Evolutionary conservation across 257 asterid species (phyloP).

Genomic region (Solanum rostratum): DNA sequence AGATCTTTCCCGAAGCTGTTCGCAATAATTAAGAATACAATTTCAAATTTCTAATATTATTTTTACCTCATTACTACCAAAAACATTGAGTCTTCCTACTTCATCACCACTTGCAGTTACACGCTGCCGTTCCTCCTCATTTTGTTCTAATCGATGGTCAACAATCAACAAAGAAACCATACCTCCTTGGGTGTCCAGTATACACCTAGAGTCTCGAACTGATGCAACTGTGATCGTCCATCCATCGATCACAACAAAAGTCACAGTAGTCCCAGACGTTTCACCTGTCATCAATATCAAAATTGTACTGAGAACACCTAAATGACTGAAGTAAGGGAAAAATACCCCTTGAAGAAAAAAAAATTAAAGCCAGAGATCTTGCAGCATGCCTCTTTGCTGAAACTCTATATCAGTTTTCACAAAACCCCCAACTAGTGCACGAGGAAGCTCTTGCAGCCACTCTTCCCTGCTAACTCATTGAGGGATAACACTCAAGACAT

Average conservation of each 20-base stretch:
- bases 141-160: conserved; percentile 91
- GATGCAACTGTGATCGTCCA: conserved; percentile 99
- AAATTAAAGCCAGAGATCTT: background rate
- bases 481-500: conserved; percentile 85
- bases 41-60: too few species aligned
- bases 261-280: conserved; percentile 94
- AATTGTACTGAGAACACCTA: conserved; percentile 5
- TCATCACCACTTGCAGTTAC: conserved; percentile 99
- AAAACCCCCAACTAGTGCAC: too few species aligned
- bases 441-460: too few species aligned
- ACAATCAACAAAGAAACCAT: conserved; percentile 81
- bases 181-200: conserved; percentile 92
- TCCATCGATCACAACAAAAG: conserved; percentile 87
- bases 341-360: background rate
- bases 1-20: background rate
- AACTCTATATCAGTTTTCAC: too few species aligned
- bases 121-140: conserved; percentile 87
- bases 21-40: too few species aligned
- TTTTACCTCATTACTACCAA: conserved; percentile 81
- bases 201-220: too few species aligned
- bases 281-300: conserved; percentile 51
- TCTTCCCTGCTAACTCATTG: conserved; percentile 42
- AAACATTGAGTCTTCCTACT: conserved; percentile 87
- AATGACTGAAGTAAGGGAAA: background rate
- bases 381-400: conserved; percentile 63